phyloP scores from a whole-genome alignment of 768 basidiomycete genomes.

The Ramaria sp. region DNA sequence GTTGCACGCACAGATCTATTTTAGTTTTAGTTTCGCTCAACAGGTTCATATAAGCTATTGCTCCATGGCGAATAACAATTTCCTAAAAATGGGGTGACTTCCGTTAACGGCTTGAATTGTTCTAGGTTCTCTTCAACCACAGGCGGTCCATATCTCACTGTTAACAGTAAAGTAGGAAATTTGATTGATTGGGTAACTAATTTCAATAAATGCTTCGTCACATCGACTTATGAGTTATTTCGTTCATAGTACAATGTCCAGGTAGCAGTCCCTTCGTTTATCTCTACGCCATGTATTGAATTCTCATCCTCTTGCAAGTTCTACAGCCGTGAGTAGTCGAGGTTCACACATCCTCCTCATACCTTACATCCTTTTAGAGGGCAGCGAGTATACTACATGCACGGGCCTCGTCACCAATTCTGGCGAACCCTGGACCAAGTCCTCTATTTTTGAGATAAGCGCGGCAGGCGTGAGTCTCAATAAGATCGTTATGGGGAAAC shows the following conservation, averaged over 20 bases:
- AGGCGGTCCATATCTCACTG: slow-evolving; percentile 21
- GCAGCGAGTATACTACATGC: slow-evolving; percentile 13
- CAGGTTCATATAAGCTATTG: slow-evolving; percentile 4
- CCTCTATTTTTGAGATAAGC: slow-evolving; percentile 24
- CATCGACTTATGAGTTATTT: background rate
- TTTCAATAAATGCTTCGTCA: background rate
- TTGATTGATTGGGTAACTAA: slow-evolving; percentile 24
- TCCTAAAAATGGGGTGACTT: too few relatives aligned
- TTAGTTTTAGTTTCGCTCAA: too few relatives aligned
- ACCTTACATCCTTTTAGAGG: background rate
- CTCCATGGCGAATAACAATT: slow-evolving; percentile 6
- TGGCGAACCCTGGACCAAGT: slow-evolving; percentile 19
- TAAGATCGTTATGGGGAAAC: slow-evolving; percentile 30
- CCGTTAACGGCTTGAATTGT: background rate
- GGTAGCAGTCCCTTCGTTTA: background rate
- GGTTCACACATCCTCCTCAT: background rate
- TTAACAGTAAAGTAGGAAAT: slow-evolving; percentile 21
- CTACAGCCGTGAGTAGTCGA: slow-evolving; percentile 12
- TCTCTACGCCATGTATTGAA: background rate
- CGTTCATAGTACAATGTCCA: slow-evolving; percentile 4
- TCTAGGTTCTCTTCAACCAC: slow-evolving; percentile 5
- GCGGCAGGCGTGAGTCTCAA: slow-evolving; percentile 20
- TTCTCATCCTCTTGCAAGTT: slow-evolving; percentile 1
- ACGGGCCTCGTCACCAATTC: slow-evolving; percentile 17
- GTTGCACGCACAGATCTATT: too few relatives aligned